Conservation (phyloP, 805 yeast genomes). For the Cyberlindnera xylosilytica region DNA sequence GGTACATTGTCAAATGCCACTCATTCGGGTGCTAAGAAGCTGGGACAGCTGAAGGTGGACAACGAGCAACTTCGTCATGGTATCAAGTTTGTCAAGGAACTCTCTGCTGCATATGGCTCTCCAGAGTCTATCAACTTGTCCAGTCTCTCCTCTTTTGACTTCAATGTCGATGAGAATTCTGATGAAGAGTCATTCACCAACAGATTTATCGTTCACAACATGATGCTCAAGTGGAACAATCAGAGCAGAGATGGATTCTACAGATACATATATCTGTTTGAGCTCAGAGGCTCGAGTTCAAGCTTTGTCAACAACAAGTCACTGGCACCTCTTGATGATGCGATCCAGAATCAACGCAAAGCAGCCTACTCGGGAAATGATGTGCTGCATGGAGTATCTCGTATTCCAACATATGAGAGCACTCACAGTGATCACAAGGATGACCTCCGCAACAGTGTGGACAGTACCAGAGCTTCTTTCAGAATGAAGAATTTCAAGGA, state of each 20-base stretch:
- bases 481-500: conserved; percentile 48
- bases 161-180: conserved; percentile 13
- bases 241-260: conserved; percentile 58
- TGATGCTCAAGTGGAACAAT: conserved; percentile 79
- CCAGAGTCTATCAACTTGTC: conserved; percentile 3
- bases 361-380: conserved; percentile 15
- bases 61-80: conserved; percentile 23
- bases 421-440: conserved; percentile 8
- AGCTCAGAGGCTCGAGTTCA: conserved; percentile 40
- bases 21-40: conserved; percentile 13
- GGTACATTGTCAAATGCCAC: conserved; percentile 26
- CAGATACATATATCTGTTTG: conserved; percentile 52
- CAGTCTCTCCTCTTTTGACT: conserved; percentile 12
- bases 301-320: conserved; percentile 48
- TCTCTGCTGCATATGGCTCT: conserved; percentile 11
- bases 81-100: conserved; percentile 17
- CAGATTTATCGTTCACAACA: conserved; percentile 67
- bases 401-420: conserved; percentile 21
- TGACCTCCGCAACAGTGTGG: conserved; percentile 7
- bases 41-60: conserved; percentile 22
- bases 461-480: conserved; percentile 21
- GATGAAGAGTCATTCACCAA: conserved; percentile 36
- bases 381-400: conserved; percentile 12
- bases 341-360: conserved; percentile 36
- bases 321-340: conserved; percentile 46